Percentiles rank a stretch among this genome's conserved stretches.
phyloP scores from a whole-genome alignment of 345 rosid genomes.

The Hirschfeldia incana region DNA sequence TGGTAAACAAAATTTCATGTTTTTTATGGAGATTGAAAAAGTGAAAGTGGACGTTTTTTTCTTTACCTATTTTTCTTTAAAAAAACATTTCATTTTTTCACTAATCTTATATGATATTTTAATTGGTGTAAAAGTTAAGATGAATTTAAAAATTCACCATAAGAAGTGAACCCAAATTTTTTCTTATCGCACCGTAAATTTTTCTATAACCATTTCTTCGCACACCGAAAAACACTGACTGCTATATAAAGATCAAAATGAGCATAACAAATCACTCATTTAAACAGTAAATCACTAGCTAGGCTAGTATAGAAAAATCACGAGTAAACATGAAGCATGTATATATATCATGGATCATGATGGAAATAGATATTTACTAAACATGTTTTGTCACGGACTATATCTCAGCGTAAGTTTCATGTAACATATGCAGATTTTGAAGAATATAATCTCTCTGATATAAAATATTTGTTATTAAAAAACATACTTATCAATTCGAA shows the following conservation, averaged over 20 bases:
- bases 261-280: background rate
- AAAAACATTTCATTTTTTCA: too few species aligned
- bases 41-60: too few species aligned
- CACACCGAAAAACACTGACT: background rate
- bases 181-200: background rate
- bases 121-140: too few species aligned
- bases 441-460: background rate
- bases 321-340: background rate
- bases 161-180: too few species aligned
- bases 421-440: background rate
- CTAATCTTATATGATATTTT: too few species aligned
- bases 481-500: too few species aligned
- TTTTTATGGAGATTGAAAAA: too few species aligned
- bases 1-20: too few species aligned
- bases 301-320: background rate
- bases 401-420: background rate
- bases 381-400: background rate
- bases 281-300: background rate
- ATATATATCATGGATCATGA: too few species aligned
- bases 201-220: background rate
- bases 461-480: background rate
- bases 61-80: too few species aligned
- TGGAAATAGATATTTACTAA: background rate
- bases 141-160: background rate
- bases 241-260: background rate